Base-by-base conservation (phyloP, 179 eudicot genomes). In the Actinidia arguta region DNA sequence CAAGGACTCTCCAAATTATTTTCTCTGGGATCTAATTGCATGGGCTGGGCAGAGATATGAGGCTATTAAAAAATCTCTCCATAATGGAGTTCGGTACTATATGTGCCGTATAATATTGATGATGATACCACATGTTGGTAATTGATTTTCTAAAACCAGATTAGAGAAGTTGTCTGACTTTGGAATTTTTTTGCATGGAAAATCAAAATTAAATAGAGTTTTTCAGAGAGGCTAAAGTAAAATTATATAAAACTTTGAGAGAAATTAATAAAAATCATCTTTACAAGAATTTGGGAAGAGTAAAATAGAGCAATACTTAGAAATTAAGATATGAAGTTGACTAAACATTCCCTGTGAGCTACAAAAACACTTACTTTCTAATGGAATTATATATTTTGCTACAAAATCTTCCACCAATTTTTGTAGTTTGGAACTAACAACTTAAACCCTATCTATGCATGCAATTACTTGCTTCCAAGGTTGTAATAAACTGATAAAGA, bases 401-500 rank as follows among this genome's bases (percentile, higher is more conserved):
- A 42, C 17, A 46, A 14, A 17, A 48, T 24, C 55, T 72, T 22
- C 39, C 47, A 48, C 25, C 56, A 48, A 47, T 9, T 18, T 11
- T 69, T 67, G 1, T 0, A 3, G 54, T 7, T 42, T 47, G 36
- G 1, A 72, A 22, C 75, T 48, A 46, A 48, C 54, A 27, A 46
- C 75, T n/a, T n/a, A n/a, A n/a, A n/a, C n/a, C 17, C 50, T 46
- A 70, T 46, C 3, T 10, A 70, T 46, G 75, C 75, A 71, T 47
- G 75, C 55, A 12, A 47, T 47, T 47, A 46, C 55, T 47, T 47
- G 24, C 22, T 4, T 18, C 11, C 50, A 51, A 31, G 8, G 64
- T 31, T 52, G 0, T 51, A 22, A 51, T 61, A 51, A 73, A 75
- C 67, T 56, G 79, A 58, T 20, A 76, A 42, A 39, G 79, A 76